Base-by-base conservation (phyloP, 169 alveolate species). In the Plasmodium blacklocki region DNA sequence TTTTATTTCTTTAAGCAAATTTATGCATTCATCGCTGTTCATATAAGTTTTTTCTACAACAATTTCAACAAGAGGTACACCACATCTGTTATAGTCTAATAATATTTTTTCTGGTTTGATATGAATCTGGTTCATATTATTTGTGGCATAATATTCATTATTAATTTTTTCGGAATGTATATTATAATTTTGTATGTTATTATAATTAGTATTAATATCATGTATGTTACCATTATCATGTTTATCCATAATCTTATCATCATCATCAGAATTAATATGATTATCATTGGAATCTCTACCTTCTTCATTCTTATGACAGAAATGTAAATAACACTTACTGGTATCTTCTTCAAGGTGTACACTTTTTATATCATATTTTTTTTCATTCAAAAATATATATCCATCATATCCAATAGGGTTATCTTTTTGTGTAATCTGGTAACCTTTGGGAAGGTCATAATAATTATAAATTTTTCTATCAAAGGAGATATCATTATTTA, bases 321-420 rank as follows among this genome's bases (percentile, higher is more conserved):
- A 1, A 56, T 56, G 67, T 8, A 83, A 7, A 39, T 45, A 68
- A 68, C 91, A 87, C 19, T 92, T 92, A 50, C 95, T 95, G 7
- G 96, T 94, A 67, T 94, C 96, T 80, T 94, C 96, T 66, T 94
- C 96, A 58, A 94, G 64, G 60, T 94, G 93, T 8, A 94, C 88
- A 21, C 93, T 92, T 54, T 58, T 70, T 23, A 94, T 52, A 43
- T 32, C 54, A 58, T 90, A 71, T 11, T 60, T 76, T 73, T 92
- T 88, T 50, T 88, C 88, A 50, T 75, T 54, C 9, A 92, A 32
- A 23, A 29, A 21, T 21, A 94, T 60, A 63, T 71, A 71, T 11
- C 96, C 96, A 58, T 94, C 76, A n/a, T 71, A 63, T 14, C 95
- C 95, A 11, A 94, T 67, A 2, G 96, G 96, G 68, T 88, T 91